Conservation (phyloP, 768 basidiomycete genomes). For the Gloeostereum incarnatum region DNA sequence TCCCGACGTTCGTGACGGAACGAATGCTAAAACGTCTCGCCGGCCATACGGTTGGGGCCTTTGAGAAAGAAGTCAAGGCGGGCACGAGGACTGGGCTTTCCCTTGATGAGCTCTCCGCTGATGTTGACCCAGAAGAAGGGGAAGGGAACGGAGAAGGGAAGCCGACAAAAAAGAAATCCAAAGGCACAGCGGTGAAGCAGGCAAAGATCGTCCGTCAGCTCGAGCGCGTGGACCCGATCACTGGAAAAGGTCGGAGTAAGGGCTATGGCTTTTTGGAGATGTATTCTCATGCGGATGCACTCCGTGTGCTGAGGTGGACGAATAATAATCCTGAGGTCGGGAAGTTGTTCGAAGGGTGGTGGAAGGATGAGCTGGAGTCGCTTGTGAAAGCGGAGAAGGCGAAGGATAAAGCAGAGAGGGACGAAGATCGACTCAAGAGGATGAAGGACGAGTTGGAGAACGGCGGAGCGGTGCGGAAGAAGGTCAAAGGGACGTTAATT, state of each 20-base stretch:
- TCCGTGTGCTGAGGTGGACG: constrained; percentile 87
- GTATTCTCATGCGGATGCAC: constrained; percentile 78
- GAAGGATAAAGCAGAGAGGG: constrained; percentile 35
- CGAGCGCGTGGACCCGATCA: constrained; percentile 84
- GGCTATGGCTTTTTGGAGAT: constrained; percentile 97
- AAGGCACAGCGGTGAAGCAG: constrained; percentile 63
- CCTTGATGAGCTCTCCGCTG: constrained; percentile 52
- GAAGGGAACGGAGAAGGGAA: constrained; percentile 17
- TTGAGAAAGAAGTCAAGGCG: constrained; percentile 68
- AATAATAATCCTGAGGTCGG: constrained; percentile 77
- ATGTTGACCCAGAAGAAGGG: constrained; percentile 13
- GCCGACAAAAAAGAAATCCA: constrained; percentile 6
- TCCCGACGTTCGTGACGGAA: constrained; percentile 87
- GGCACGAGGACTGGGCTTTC: constrained; percentile 52
- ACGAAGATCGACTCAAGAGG: constrained; percentile 45
- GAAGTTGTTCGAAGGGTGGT: constrained; percentile 69
- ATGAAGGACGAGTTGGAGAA: constrained; percentile 46
- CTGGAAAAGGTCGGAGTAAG: constrained; percentile 80
- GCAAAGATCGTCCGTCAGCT: constrained; percentile 86
- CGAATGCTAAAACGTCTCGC: constrained; percentile 84
- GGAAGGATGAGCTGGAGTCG: constrained; percentile 55
- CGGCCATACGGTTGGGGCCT: constrained; percentile 68
- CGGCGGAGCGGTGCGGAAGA: constrained; percentile 24
- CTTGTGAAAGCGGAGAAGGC: constrained; percentile 1
- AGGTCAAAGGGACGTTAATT: constrained; percentile 48